A percentile compares a stretch with the other conserved stretches of the same genome.
phyloP scores from a whole-genome alignment of 306 rosid genomes.

The Vicia sativa region DNA sequence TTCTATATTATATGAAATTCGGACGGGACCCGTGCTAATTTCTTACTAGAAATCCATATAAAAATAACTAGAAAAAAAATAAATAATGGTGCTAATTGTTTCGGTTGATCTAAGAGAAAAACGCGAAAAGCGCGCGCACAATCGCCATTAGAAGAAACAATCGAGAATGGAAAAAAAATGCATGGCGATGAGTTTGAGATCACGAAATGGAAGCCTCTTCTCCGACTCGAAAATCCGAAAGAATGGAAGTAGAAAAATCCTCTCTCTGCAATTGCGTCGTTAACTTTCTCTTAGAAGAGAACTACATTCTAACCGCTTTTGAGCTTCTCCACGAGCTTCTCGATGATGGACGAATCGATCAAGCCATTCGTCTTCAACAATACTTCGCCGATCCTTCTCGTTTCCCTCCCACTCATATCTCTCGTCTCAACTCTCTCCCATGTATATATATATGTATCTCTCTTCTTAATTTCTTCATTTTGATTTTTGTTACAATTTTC shows the following conservation, averaged over 20 bases:
- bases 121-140: constrained; percentile 38
- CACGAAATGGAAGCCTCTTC: not conserved
- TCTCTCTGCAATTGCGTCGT: constrained; percentile 95
- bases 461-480: not conserved
- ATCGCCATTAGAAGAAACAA: not conserved
- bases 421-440: constrained; percentile 70
- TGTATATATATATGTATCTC: not conserved
- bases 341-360: constrained; percentile 80
- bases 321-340: constrained; percentile 99
- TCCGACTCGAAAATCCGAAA: constrained; percentile 4
- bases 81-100: not conserved
- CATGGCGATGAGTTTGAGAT: constrained; percentile 1
- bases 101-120: constrained; percentile 1
- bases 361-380: constrained; percentile 86
- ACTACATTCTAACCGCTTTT: constrained; percentile 82
- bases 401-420: constrained; percentile 84
- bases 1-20: no score
- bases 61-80: no score
- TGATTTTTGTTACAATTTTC: not conserved
- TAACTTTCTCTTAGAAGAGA: constrained; percentile 91
- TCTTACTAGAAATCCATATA: no score
- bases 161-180: not conserved
- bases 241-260: constrained; percentile 80
- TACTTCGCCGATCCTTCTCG: constrained; percentile 75
- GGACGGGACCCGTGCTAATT: no score